Evolutionary conservation across 2,329 filamentous ascomycete species (phyloP).

Genomic region (Triangularia verruculosa): DNA sequence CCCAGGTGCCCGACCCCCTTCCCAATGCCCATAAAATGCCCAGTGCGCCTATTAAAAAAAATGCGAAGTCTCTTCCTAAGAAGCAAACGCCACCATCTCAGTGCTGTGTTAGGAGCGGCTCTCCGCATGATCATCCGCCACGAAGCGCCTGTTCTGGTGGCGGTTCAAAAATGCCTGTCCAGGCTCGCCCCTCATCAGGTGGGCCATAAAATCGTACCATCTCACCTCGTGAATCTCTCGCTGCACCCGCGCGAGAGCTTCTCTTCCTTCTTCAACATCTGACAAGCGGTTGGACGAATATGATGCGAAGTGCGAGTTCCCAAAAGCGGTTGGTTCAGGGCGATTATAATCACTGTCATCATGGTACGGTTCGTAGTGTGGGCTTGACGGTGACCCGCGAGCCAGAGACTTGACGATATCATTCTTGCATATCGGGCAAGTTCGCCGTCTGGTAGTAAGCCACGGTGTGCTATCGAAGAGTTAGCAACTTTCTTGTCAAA

Average conservation of each 20-base stretch:
- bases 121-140: neutral
- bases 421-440: conserved; percentile 98
- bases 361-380: conserved; percentile 54
- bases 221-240: neutral
- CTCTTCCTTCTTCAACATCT: neutral
- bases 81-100: neutral
- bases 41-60: neutral
- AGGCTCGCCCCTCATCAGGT: neutral
- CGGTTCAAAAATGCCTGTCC: neutral
- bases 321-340: conserved; percentile 22
- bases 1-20: neutral
- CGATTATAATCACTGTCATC: conserved; percentile 51
- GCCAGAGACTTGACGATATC: conserved; percentile 68
- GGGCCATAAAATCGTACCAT: neutral
- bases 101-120: neutral
- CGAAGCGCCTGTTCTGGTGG: neutral
- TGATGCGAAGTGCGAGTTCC: neutral
- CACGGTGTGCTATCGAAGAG: conserved; percentile 72
- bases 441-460: conserved; percentile 90
- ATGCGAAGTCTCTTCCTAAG: neutral
- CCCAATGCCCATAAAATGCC: conserved; percentile 1
- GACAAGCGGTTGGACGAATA: neutral
- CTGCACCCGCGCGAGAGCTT: neutral
- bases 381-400: conserved; percentile 36
- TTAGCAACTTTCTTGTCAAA: neutral